Evolutionary conservation across 257 asterid genomes (phyloP), one percentile per base, ranked within the genome.

Genomic region (Mitragyna speciosa): DNA sequence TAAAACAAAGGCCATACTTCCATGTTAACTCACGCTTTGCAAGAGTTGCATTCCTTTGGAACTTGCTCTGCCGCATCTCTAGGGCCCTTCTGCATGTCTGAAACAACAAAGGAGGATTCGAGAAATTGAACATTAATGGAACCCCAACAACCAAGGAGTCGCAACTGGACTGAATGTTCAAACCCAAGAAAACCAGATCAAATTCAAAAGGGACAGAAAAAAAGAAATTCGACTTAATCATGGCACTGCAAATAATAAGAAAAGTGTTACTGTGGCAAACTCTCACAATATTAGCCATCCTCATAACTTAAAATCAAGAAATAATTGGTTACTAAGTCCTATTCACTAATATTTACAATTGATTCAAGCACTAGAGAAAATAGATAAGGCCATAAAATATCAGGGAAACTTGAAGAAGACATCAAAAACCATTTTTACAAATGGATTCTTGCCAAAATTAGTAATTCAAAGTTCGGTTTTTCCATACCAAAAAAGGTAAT

Each of bases 11-110:
- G 82, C 43, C 97, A 28, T 90, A 94, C 98, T 92, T 92, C 98
- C 97, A 91, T 0, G 97, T 92, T 33, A 94, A 87, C 87, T 94
- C 97, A 78, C 95, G 95, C 87, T 88, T 91, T 87, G 92, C 81
- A 80, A 76, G 89, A 73, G 87, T 82, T 26, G 97, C 97, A 67
- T 87, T 94, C 85, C 94, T 88, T 56, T 90, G 91, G 83, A 92
- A 94, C 83, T 92, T 94, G 81, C 76, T 66, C 90, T 86, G 78
- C 76, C 97, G 90, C 83, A 84, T 75, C 30, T 84, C 82, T 68
- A 89, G 83, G 68, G 98, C 97, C 33, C 83, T 83, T 64, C 86
- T 82, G 88, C 95, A 91, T 76, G 95, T 96, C 98, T 94, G 88
- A 81, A 80, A 82, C 64, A 16, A 74, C 61, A 51, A 41, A 59